Evolutionary conservation across 768 basidiomycete species (phyloP), one percentile per base, ranked within the genome.

Genomic region (Amanita thiersii): DNA sequence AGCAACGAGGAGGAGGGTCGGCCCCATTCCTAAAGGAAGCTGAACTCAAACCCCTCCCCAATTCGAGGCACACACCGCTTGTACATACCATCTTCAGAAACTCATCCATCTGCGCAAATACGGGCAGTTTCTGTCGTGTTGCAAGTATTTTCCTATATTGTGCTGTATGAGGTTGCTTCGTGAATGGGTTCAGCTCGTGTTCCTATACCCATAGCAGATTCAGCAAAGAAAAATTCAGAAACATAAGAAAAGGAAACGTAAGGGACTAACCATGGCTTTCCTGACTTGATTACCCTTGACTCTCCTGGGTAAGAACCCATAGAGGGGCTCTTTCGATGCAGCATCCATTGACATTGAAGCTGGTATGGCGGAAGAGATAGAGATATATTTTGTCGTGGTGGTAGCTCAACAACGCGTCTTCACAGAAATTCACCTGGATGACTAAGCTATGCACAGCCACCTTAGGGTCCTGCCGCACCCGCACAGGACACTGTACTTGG

Each of bases 101-200:
- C 34, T 93, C 87, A 44, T 82, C 74, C 92, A 97, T 94, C 62
- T 94, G 88, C 2, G 80, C 63, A 52, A 73, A 96, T 0, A 99
- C 93, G 0, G 96, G 94, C 15, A 99, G 69, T 56, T 87, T 86
- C 67, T 82, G 90, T 44, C 96, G 78, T 8, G 71, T 62, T 53
- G 82, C 81, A 17, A 98, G 59, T 44, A 98, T 93, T 64, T 86
- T 90, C 61, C 68, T 78, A 68, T 96, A 98, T 48, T 82, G 75
- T 2, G 74, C 56, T 0, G 88, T 77, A 57, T 82, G 83, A 0
- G 88, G 85, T 45, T 57, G 61, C 44, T 83, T 83, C 3, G 87
- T 96, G 66, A 97, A 98, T 1, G 94, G 86, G 54, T 98, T 97
- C 29, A 83, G 47, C 29, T 85, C 75, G 46, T 82, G 73, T 52